Base-by-base conservation (phyloP, 2,329 filamentous ascomycete genomes). In the Cladosporium sp. region DNA sequence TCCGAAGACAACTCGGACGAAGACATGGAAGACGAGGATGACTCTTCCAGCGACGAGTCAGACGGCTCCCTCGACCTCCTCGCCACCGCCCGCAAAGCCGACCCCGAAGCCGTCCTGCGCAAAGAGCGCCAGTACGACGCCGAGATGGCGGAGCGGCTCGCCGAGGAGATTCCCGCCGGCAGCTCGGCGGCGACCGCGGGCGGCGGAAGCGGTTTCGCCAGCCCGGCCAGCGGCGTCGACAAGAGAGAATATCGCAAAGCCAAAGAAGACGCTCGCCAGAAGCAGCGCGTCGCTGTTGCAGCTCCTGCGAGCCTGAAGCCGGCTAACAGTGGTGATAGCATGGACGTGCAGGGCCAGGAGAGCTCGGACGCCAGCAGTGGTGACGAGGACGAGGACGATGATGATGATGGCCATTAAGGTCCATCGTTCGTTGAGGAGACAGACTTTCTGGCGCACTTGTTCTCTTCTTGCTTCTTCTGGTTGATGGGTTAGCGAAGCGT, bases 101-200 rank as follows among this genome's bases (percentile, higher is more conserved):
- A 82, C 49, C 81, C 81, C 0, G 77, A 75, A 3, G 74, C 75
- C 5, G 74, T 83, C 2, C 73, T 74, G 18, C 73, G 70, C 4
- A 75, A 74, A 23, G 82, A 83, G 68, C 75, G 80, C 46, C 80
- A 83, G 62, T 83, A 83, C 63, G 81, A 83, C 53, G 77, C 79
- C 5, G 75, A 78, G 13, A 72, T 82, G 53, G 81, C 81, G 1
- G 81, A 83, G 25, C 77, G 81, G 1, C 72, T 84, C 0, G 80
- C 80, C 0, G 80, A 83, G 36, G 80, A 81, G 18, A 83, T 84
- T 39, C 80, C 80, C 0, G 79, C 81, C 1, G 82, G 82, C 14
- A 82, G 80, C 59, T 81, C 79, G 13, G 82, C 82, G 2, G 79
- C 79, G 2, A 83, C 82, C 0, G 81, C 81, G 3, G 81, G 79